Evolutionary conservation across 371 early-diverging fungal species (phyloP).

Genomic region (Syncephalastrum racemosum): DNA sequence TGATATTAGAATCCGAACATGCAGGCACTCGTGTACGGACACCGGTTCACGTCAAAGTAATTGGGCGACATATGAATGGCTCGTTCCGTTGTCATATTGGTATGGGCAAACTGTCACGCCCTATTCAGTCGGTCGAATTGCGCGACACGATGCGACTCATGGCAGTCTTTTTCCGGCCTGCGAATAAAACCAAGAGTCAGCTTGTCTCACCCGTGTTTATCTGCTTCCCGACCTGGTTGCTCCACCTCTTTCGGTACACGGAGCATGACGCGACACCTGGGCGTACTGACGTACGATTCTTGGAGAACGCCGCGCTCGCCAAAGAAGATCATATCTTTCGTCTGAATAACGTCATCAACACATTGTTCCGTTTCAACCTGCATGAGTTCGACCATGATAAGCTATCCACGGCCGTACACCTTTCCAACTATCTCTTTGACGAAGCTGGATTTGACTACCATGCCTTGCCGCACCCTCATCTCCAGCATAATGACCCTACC

Average conservation of each 20-base stretch:
- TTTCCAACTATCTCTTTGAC: slow-evolving; percentile 42
- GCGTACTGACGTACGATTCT: slow-evolving; percentile 44
- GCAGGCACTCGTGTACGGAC: slow-evolving; percentile 17
- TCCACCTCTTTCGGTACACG: slow-evolving; percentile 44
- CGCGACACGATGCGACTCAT: slow-evolving; percentile 41
- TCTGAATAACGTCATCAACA: slow-evolving; percentile 46
- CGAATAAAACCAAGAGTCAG: slow-evolving; percentile 29
- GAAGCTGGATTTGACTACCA: slow-evolving; percentile 30
- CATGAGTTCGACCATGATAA: slow-evolving; percentile 29
- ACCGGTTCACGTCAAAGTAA: slow-evolving; percentile 43
- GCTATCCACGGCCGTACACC: slow-evolving; percentile 23
- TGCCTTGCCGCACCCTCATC: slow-evolving; percentile 31
- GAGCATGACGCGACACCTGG: slow-evolving; percentile 41
- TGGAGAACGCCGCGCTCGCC: slow-evolving; percentile 40
- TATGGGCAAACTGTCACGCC: slow-evolving; percentile 42
- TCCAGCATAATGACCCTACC: not conserved
- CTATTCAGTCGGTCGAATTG: slow-evolving; percentile 38
- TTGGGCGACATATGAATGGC: slow-evolving; percentile 44
- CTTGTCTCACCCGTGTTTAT: slow-evolving; percentile 40
- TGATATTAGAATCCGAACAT: slow-evolving; percentile 9
- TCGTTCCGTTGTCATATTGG: slow-evolving; percentile 48
- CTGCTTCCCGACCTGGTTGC: slow-evolving; percentile 47
- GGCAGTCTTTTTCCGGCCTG: slow-evolving; percentile 44
- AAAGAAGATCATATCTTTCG: slow-evolving; percentile 51
- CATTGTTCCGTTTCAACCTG: slow-evolving; percentile 44